Evolutionary conservation across 106 monocot species (phyloP), one percentile per base, ranked within the genome.

Genomic region (Apostasia shenzhenica): DNA sequence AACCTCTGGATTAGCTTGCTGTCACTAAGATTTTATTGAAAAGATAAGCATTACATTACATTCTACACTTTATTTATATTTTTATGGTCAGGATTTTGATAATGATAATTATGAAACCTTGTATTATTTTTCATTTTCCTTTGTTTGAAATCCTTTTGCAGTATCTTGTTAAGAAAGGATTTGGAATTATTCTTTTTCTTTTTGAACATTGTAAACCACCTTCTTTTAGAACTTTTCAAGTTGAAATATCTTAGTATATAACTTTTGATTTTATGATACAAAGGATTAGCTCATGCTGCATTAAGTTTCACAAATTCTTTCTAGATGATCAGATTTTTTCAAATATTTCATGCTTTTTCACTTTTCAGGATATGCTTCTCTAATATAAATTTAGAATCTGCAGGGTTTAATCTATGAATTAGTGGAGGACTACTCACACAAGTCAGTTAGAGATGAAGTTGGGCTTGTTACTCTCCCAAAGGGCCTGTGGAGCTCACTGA

Each of bases 391-490:
- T 43, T 42, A 3, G 38, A 6, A 52, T 67, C 2, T 71, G 41
- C 67, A 88, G 85, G 80, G 54, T 58, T 45, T 75, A 64, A 44
- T 83, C 2, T 55, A 46, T 40, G 79, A 83, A 74, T 70, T 89
- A 62, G 12, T 41, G 6, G 59, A 55, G 11, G 85, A 54, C 40
- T 39, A 26, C 0, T 73, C 78, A 45, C 66, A 68, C 37, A 80
- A 71, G 8, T 41, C 59, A 26, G 8, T 63, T 39, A 82, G 85
- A 68, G 75, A 80, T 71, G 37, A 57, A 40, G 60, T 46, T 3
- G 82, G 75, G 8, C 59, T 85, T 45, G 61, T 80, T 41, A 13
- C 77, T 7, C 73, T 89, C 59, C 89, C 89, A 37, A 89, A 83
- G 66, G 61, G 76, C 47, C 66, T 89, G 58, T 89, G 85, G 82